phyloP scores from a whole-genome alignment of 768 basidiomycete species.

The Asterophora lycoperdoides region DNA sequence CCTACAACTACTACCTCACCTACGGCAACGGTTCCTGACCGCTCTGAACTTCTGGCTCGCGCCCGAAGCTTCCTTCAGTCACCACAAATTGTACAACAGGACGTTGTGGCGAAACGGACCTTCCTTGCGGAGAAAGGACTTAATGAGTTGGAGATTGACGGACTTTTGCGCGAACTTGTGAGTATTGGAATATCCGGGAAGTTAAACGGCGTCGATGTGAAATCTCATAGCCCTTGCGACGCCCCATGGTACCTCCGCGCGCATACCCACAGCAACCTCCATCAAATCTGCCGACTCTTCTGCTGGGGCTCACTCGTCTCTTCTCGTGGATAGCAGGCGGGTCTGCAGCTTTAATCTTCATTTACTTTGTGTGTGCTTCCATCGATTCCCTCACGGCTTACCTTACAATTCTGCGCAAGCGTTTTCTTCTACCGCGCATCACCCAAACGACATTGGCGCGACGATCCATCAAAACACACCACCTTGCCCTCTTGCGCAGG shows the following conservation, averaged over 20 bases:
- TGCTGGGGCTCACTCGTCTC: slow-evolving; percentile 57
- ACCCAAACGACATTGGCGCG: slow-evolving; percentile 56
- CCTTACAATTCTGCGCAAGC: slow-evolving; percentile 35
- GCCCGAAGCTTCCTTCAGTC: slow-evolving; percentile 66
- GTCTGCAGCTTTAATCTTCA: slow-evolving; percentile 50
- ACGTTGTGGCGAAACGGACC: slow-evolving; percentile 47
- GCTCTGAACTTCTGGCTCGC: slow-evolving; percentile 43
- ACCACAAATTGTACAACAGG: slow-evolving; percentile 59
- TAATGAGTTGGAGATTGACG: slow-evolving; percentile 53
- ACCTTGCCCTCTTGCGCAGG: slow-evolving; percentile 48
- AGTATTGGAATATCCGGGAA: slow-evolving; percentile 14
- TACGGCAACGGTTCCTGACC: slow-evolving; percentile 16
- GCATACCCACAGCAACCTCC: slow-evolving; percentile 70
- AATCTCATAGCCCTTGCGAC: slow-evolving; percentile 24
- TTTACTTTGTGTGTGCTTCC: slow-evolving; percentile 57
- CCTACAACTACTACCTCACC: background rate
- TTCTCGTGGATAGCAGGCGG: slow-evolving; percentile 67
- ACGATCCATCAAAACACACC: slow-evolving; percentile 56
- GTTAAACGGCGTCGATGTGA: background rate
- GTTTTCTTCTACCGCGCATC: slow-evolving; percentile 66
- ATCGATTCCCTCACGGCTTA: background rate
- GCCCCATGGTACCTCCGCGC: slow-evolving; percentile 62
- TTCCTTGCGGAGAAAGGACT: slow-evolving; percentile 75
- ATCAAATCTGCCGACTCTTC: slow-evolving; percentile 61
- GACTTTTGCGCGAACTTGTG: slow-evolving; percentile 55